These are phyloP conservation scores for Vitis rotundifolia DNA, from an alignment of 164 flowering plant genomes.

Conservation along the genomic window DNA sequence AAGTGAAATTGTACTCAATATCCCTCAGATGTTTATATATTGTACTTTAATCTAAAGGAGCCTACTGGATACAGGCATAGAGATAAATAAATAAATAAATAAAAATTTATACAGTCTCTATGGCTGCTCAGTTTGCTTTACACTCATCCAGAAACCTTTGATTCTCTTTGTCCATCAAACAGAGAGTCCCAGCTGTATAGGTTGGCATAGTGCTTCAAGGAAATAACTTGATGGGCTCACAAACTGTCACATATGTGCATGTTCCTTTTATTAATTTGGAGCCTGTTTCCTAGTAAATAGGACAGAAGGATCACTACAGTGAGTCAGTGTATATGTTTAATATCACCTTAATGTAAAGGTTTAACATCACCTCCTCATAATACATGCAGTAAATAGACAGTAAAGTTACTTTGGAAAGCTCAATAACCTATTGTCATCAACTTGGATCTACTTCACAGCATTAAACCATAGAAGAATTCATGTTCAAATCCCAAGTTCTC, in stretches of 20 bases:
- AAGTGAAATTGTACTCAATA: too few relatives aligned
- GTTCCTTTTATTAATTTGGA: neutral
- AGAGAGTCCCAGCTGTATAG: neutral
- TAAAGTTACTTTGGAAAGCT: neutral
- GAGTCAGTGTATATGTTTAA: neutral
- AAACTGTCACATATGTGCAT: neutral
- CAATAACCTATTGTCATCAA: neutral
- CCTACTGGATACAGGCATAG: neutral
- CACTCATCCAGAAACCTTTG: neutral
- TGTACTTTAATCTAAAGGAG: neutral
- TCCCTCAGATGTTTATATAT: neutral
- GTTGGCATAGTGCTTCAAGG: neutral
- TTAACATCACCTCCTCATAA: neutral
- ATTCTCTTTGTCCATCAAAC: neutral
- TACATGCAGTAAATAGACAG: neutral
- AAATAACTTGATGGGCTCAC: neutral
- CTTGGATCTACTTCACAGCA: slow-evolving; percentile 29
- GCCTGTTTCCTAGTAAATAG: too few relatives aligned
- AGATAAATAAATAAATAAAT: neutral
- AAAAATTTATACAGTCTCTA: neutral
- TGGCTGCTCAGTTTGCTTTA: neutral
- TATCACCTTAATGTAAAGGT: neutral
- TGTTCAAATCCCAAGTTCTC: slow-evolving; percentile 35
- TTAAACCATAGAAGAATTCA: slow-evolving; percentile 55
- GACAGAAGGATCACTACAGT: neutral